phyloP scores from a whole-genome alignment of 83 land plant species.

The Picea engelmannii region DNA sequence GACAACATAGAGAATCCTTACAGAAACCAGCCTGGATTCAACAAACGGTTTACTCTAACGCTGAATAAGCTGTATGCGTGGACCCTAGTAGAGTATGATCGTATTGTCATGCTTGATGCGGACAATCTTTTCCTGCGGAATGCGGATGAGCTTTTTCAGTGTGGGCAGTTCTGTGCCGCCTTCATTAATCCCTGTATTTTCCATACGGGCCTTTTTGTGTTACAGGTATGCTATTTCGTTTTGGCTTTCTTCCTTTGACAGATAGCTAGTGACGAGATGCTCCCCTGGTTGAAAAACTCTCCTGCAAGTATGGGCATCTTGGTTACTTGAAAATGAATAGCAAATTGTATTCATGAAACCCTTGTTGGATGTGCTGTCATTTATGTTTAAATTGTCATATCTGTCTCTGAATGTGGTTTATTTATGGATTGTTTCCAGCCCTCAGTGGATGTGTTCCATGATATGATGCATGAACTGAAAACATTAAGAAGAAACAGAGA shows the following conservation, averaged over 20 bases:
- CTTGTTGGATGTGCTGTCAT: not conserved
- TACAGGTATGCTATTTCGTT: slow-evolving; percentile 18
- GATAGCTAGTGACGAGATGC: not conserved
- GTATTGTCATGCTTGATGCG: slow-evolving; percentile 37
- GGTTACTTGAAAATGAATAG: not conserved
- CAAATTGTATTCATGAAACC: not conserved
- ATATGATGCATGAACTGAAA: slow-evolving; percentile 30
- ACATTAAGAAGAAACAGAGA: slow-evolving; percentile 29
- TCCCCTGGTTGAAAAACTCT: not conserved
- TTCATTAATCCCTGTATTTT: slow-evolving; percentile 38
- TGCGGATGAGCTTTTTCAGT: slow-evolving; percentile 32
- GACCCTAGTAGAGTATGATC: slow-evolving; percentile 31
- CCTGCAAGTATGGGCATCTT: not conserved
- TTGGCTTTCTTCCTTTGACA: not conserved
- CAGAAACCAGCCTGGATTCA: slow-evolving; percentile 15
- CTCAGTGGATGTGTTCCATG: slow-evolving; percentile 34
- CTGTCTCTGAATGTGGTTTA: not conserved
- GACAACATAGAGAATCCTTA: slow-evolving; percentile 33
- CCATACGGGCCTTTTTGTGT: slow-evolving; percentile 36
- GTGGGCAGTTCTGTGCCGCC: slow-evolving; percentile 34
- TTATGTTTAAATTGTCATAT: not conserved
- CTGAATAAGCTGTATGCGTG: slow-evolving; percentile 38
- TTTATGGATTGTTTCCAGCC: slow-evolving; percentile 32
- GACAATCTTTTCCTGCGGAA: slow-evolving; percentile 27
- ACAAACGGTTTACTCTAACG: slow-evolving; percentile 27